Evolutionary conservation across 2,329 filamentous ascomycete genomes (phyloP), one percentile per base, ranked within the genome.

Genomic region (Byssochlamys sp.): DNA sequence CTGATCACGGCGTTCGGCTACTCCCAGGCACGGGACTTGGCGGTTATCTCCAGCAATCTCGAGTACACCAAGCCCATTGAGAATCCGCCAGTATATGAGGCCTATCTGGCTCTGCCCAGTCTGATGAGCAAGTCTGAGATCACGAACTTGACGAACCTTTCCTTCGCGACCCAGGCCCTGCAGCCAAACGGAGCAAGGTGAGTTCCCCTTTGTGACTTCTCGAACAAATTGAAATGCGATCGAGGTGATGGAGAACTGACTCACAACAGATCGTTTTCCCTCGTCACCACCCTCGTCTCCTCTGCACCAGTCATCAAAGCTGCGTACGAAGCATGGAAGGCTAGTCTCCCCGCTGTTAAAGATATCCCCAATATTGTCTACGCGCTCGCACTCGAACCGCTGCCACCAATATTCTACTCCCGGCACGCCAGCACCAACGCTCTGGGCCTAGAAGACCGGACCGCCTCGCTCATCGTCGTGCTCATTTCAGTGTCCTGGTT

Each of bases 141-240:
- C 19, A 27, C 19, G 19, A 50, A 26, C 26, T 26, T 52, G 55
- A 52, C 55, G 10, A 35, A 39, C 12, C 26, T 56, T n/a, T 52
- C 55, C 26, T 51, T 35, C 26, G 55, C 39, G 55, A 55, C 54
- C 12, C 35, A 50, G 33, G 54, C 54, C 2, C 54, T 55, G 29
- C 54, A 55, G 25, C 54, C 54, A 12, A 50, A 50, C 50, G 54
- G 54, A 55, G 54, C 54, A 50, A 55, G 54, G 54, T 53, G 52
- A 53, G 52, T 4, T 33, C 31, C 9, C 31, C 31, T 5, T 33
- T 25, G 1, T 19, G 14, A 25, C 14, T 49, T 25, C 45, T 49
- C n/a, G 14, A 19, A 49, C 24, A 11, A 19, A 19, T 19, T 19
- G 10, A 14, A 24, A 49, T 33, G 31, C 3, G 31, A 33, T 33